phyloP scores from a whole-genome alignment of 805 yeast genomes.

The Zygotorulaspora danielsina region DNA sequence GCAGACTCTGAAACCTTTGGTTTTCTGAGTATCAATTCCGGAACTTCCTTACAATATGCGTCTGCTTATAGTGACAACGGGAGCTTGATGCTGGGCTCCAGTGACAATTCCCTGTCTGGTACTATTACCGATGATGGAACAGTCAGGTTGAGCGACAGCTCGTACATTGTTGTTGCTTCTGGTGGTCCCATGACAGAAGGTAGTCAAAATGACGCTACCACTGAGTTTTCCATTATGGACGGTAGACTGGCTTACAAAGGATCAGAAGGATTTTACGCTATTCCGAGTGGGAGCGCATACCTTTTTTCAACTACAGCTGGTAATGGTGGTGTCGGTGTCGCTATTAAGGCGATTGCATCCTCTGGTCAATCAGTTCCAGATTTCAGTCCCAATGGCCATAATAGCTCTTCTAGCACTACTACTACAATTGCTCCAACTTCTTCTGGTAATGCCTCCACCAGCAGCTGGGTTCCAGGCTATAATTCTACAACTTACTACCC shows the following conservation, averaged over 20 bases:
- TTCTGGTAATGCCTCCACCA: conserved; percentile 1
- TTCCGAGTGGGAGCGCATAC: conserved; percentile 32
- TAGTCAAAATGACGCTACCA: conserved; percentile 25
- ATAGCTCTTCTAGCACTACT: not conserved
- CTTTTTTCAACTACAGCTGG: conserved; percentile 25
- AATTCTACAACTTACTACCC: not conserved
- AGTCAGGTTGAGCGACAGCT: conserved; percentile 30
- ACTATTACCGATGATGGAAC: conserved; percentile 35
- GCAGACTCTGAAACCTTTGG: conserved; percentile 40
- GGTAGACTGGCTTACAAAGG: conserved; percentile 39
- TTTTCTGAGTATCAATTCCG: conserved; percentile 36
- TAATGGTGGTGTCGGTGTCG: conserved; percentile 23
- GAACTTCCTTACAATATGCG: conserved; percentile 35
- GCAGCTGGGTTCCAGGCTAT: conserved; percentile 1
- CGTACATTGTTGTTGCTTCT: conserved; percentile 28
- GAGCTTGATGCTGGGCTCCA: conserved; percentile 17
- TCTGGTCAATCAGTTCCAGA: conserved; percentile 21
- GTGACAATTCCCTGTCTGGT: conserved; percentile 17
- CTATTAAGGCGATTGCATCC: conserved; percentile 16
- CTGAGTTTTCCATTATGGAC: conserved; percentile 39
- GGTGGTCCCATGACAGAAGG: conserved; percentile 26
- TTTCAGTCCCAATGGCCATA: conserved; percentile 12
- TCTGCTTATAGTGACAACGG: conserved; percentile 24
- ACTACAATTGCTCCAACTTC: not conserved
- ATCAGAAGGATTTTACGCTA: conserved; percentile 38